Evolutionary conservation across 192 early-diverging fungal genomes (phyloP).

Genomic region (Neocallimastix lanati): DNA sequence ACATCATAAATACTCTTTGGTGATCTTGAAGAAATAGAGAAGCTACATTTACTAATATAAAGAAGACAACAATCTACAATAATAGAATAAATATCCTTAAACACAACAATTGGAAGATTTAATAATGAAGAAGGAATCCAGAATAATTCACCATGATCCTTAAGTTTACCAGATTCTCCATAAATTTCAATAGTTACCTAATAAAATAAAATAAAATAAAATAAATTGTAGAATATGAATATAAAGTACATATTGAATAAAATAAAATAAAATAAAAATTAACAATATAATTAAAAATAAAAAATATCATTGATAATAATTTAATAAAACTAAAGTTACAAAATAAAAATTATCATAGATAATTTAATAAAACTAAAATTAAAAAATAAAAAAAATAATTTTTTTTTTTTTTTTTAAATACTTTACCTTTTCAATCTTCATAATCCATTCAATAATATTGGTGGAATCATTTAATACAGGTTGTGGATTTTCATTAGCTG

Average conservation of each 20-base stretch:
- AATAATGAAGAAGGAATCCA: background rate
- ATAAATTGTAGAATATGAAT: background rate
- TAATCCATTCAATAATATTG: background rate
- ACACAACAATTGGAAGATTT: background rate
- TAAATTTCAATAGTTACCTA: background rate
- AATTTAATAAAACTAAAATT: no score
- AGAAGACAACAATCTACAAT: background rate
- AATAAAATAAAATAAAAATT: no score
- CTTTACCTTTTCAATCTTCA: background rate
- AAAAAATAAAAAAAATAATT: no score
- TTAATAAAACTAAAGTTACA: no score
- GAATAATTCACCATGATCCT: background rate
- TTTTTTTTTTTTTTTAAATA: no score
- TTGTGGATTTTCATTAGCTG: background rate
- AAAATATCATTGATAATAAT: no score
- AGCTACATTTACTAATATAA: background rate
- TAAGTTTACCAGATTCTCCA: background rate
- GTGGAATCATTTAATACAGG: background rate
- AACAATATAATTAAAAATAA: no score
- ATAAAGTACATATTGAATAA: no score
- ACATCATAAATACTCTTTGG: background rate
- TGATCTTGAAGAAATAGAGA: background rate
- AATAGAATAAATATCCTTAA: background rate
- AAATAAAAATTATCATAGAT: no score
- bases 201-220: background rate